Evolutionary conservation across 2,329 filamentous ascomycete species (phyloP).

Genomic region (Pezicula neosporulosa): DNA sequence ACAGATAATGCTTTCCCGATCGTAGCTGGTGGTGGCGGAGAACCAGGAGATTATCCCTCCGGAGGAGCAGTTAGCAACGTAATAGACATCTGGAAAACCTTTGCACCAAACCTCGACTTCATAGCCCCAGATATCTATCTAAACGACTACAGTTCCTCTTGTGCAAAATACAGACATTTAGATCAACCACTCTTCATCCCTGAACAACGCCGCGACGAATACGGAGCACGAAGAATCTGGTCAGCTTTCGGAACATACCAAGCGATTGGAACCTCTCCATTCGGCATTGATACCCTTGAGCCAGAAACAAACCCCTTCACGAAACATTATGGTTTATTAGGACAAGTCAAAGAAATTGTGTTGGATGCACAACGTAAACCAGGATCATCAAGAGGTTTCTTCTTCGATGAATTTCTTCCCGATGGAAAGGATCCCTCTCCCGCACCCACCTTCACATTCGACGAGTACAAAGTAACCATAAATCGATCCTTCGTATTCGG

Average conservation of each 20-base stretch:
- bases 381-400: conserved; percentile 36
- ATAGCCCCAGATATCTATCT: conserved; percentile 45
- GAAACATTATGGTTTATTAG: conserved; percentile 37
- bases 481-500: conserved; percentile 44
- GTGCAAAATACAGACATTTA: conserved; percentile 37
- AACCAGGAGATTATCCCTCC: conserved; percentile 44
- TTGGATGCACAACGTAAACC: conserved; percentile 35
- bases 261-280: conserved; percentile 32
- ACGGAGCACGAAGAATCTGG: conserved; percentile 37
- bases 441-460: conserved; percentile 27
- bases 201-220: conserved; percentile 42
- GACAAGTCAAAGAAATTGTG: conserved; percentile 30
- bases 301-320: conserved; percentile 30
- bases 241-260: conserved; percentile 32
- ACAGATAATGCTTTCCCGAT: conserved; percentile 30
- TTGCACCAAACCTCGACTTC: conserved; percentile 41
- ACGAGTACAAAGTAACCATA: conserved; percentile 33
- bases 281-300: conserved; percentile 38
- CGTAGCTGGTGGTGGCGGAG: conserved; percentile 37
- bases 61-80: conserved; percentile 39
- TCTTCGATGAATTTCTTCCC: conserved; percentile 33
- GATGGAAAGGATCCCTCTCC: conserved; percentile 26
- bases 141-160: conserved; percentile 37
- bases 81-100: conserved; percentile 40
- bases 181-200: conserved; percentile 43